phyloP scores from a whole-genome alignment of 1,284 basidiomycete genomes.

The Inonotus obliquus region DNA sequence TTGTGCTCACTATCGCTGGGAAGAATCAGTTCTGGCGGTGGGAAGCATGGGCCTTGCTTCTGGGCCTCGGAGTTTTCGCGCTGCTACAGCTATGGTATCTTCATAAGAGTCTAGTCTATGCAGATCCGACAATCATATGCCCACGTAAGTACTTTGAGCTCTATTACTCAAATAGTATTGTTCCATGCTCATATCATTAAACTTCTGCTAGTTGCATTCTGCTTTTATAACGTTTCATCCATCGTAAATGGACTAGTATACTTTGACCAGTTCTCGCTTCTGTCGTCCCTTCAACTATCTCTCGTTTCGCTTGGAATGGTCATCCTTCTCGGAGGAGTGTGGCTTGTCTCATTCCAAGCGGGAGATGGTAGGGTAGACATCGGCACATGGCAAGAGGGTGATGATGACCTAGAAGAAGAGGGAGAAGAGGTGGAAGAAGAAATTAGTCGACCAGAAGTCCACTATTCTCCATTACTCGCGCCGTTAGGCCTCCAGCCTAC shows the following conservation, averaged over 20 bases:
- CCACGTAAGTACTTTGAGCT: conserved; percentile 54
- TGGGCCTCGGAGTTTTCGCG: conserved; percentile 67
- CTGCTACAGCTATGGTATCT: conserved; percentile 87
- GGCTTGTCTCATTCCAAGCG: conserved; percentile 77
- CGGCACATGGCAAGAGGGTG: conserved; percentile 48
- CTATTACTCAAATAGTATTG: conserved; percentile 4
- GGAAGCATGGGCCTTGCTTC: conserved; percentile 78
- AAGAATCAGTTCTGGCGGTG: conserved; percentile 87
- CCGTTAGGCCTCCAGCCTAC: conserved; percentile 27
- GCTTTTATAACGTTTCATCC: conserved; percentile 92
- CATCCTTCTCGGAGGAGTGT: conserved; percentile 83
- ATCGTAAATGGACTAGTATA: conserved; percentile 88
- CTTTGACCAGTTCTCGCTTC: conserved; percentile 81
- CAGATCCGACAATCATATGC: conserved; percentile 87
- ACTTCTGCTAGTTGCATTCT: conserved; percentile 82
- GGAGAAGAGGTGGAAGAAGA: conserved; percentile 20
- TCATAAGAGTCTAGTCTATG: conserved; percentile 83
- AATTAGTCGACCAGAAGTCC: conserved; percentile 8
- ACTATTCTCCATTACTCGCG: conserved; percentile 29
- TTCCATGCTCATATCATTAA: conserved; percentile 1
- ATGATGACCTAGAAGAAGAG: conserved; percentile 30
- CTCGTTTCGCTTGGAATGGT: conserved; percentile 80
- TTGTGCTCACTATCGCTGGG: conserved; percentile 76
- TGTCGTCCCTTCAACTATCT: conserved; percentile 63
- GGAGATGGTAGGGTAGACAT: conserved; percentile 47